Evolutionary conservation across 139 green algal genomes (phyloP), one percentile per base, ranked within the genome.

Genomic region (Coccomyxa sp.): DNA sequence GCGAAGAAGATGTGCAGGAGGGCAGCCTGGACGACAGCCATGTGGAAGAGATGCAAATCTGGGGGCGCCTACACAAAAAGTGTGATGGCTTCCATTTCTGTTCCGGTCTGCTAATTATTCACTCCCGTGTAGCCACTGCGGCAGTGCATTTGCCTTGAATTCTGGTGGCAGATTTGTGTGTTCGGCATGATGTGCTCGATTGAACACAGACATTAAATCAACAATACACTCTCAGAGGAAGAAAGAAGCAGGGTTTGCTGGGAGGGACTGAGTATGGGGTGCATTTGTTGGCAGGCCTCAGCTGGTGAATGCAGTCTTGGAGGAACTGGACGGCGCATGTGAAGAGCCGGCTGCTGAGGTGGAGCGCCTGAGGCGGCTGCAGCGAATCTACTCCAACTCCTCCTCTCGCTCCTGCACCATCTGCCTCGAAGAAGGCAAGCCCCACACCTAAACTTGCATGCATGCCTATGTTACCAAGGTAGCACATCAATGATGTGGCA

Each of bases 51-150:
- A 63, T 91, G 23, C 45, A 60, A 23, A n/a, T 60, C 27, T 87
- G 82, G 81, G 86, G 83, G 30, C 84, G 84, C 13, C 58, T 76
- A 11, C 80, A 85, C 67, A 81, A 86, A 81, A 83, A 90, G 87
- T 90, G 79, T 14, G 87, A 25, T 10, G 23, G 21, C 12, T 28
- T 79, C 30, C 10, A 7, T 63, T 57, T 51, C 9, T 7, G 27
- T 75, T 30, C 17, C 38, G 38, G 38, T 51, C 38, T 51, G 38
- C 38, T 7, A 51, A 7, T 51, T 51, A 7, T 51, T 51, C 38
- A 3, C 38, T 51, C 38, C 38, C n/a, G n/a, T n/a, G n/a, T n/a
- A n/a, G n/a, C n/a, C n/a, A n/a, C n/a, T n/a, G 38, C 38, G n/a
- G 38, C 38, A 51, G 38, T 51, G 38, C 38, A 51, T 51, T 7